A percentile compares a stretch with the other conserved stretches of the same genome.
phyloP scores from a whole-genome alignment of 2,329 filamentous ascomycete species.

The Rhinocladiella mackenziei region DNA sequence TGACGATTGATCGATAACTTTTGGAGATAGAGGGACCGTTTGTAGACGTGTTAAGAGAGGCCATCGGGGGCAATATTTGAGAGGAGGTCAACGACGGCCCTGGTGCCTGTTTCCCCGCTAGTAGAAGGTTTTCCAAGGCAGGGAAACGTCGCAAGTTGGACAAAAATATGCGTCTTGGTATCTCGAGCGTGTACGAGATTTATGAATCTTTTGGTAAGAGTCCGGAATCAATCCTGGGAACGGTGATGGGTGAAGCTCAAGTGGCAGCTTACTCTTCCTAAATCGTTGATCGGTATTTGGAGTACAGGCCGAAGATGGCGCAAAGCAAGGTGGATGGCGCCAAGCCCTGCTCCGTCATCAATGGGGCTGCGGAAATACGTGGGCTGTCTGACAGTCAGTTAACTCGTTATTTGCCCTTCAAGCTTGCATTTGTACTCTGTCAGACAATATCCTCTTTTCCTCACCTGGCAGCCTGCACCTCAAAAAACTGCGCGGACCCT shows the following conservation, averaged over 20 bases:
- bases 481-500: too few species aligned
- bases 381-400: too few species aligned
- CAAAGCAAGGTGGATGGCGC: constrained; percentile 2
- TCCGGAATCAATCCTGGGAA: too few species aligned
- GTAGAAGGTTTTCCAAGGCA: background rate
- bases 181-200: too few species aligned
- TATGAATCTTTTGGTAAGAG: too few species aligned
- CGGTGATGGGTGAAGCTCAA: constrained; percentile 1
- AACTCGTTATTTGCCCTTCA: too few species aligned
- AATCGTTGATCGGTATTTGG: constrained; percentile 5
- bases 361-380: background rate
- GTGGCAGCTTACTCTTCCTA: constrained; percentile 15
- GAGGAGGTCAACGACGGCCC: constrained; percentile 7
- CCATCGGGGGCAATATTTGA: constrained; percentile 54
- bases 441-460: too few species aligned
- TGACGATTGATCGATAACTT: constrained; percentile 67
- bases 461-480: too few species aligned
- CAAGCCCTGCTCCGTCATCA: constrained; percentile 1
- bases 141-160: too few species aligned
- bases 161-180: too few species aligned
- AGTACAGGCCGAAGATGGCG: background rate
- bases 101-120: constrained; percentile 2
- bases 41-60: constrained; percentile 72
- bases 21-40: constrained; percentile 76
- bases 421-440: too few species aligned